Evolutionary conservation across 2,329 filamentous ascomycete species (phyloP), one percentile per base, ranked within the genome.

Genomic region (Camillea tinctor): DNA sequence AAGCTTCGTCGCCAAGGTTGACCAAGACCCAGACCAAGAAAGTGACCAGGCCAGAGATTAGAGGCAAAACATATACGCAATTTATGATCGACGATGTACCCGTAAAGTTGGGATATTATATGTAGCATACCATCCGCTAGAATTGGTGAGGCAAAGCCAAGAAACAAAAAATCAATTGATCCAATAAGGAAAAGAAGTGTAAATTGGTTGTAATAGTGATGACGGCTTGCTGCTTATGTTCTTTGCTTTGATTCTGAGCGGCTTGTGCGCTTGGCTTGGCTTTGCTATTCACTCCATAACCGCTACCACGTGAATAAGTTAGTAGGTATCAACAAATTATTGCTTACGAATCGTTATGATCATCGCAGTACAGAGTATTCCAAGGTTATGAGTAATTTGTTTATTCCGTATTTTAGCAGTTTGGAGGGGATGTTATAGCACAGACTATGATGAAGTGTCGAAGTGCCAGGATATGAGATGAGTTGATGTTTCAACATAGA

Each of bases 91-190:
- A 44, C 36, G 17, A 2, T 7, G 36, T 44, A n/a, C 11, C 36
- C 36, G 11, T 2, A 30, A 56, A 56, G 54, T 44, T 49, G 50
- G 23, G 53, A 26, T 54, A 54, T 36, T 22, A 17, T 56, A 53
- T 9, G 57, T 50, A 44, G 55, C 48, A 19, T 55, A 21, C 54
- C 40, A 55, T 59, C 54, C 40, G 53, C 49, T 51, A 20, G 19
- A 26, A 48, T 23, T n/a, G 56, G 52, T 64, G 61, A 65, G 59
- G 61, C 61, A 61, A 55, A 62, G 64, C 64, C 61, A 64, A 65
- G 61, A 64, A n/a, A 53, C 55, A 40, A 52, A 44, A 17, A n/a
- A 3, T n/a, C 17, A 6, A n/a, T n/a, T 44, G 5, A 44, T 11
- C 36, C 17, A 44, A 17, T 44, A n/a, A 44, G 36, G 13, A 44